Conservation (phyloP, 2,329 filamentous ascomycete genomes). For the Stagonosporopsis vannaccii region DNA sequence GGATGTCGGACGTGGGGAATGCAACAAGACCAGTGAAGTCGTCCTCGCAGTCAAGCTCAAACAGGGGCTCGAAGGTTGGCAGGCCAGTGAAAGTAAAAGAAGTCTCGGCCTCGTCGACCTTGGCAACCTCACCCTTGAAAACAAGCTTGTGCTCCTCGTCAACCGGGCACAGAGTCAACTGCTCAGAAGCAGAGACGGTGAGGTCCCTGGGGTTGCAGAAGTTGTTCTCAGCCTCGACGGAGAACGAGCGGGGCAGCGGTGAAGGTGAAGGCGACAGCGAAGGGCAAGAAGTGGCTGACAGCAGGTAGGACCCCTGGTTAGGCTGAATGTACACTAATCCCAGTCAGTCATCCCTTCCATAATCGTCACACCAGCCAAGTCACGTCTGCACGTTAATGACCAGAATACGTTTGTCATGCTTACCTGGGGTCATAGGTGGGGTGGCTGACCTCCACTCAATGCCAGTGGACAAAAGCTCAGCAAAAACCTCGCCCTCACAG, state of each 20-base stretch:
- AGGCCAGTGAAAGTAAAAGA: slow-evolving; percentile 62
- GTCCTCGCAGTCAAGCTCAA: slow-evolving; percentile 90
- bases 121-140: slow-evolving; percentile 55
- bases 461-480: slow-evolving; percentile 74
- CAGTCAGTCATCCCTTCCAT: slow-evolving; percentile 33
- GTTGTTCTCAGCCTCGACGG: slow-evolving; percentile 75
- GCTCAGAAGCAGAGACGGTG: slow-evolving; percentile 70
- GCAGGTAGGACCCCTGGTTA: slow-evolving; percentile 70
- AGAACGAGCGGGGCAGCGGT: slow-evolving; percentile 73
- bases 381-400: slow-evolving; percentile 4
- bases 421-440: slow-evolving; percentile 90
- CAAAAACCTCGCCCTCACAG: slow-evolving; percentile 72
- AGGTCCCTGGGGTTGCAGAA: slow-evolving; percentile 93
- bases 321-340: slow-evolving; percentile 70
- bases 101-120: slow-evolving; percentile 44
- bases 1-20: slow-evolving; percentile 64
- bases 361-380: slow-evolving; percentile 2
- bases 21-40: slow-evolving; percentile 81
- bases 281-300: slow-evolving; percentile 77
- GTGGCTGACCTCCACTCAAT: slow-evolving; percentile 82
- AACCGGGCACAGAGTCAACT: slow-evolving; percentile 67
- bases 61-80: slow-evolving; percentile 82
- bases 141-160: slow-evolving; percentile 67
- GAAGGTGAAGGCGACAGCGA: slow-evolving; percentile 88
- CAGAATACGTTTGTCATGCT: slow-evolving; percentile 46